Conservation (phyloP, 768 basidiomycete genomes). For the Boletus speciosus region DNA sequence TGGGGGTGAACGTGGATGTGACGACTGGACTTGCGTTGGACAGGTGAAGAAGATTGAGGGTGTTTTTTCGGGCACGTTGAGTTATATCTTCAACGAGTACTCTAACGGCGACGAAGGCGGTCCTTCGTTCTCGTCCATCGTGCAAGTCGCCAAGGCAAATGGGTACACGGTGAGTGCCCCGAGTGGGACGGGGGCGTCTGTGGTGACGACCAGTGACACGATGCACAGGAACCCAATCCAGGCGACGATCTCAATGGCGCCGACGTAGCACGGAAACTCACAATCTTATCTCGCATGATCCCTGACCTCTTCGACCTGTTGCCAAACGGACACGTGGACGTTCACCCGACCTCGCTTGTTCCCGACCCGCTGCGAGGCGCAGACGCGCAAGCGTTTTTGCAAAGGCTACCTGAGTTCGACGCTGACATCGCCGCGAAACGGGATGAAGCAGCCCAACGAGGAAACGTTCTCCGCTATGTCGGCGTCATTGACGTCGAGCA, state of each 20-base stretch:
- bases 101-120: slow-evolving; percentile 63
- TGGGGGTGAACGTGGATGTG: neutral
- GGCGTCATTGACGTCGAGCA: slow-evolving; percentile 85
- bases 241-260: slow-evolving; percentile 95
- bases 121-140: slow-evolving; percentile 84
- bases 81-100: slow-evolving; percentile 99
- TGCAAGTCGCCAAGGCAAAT: slow-evolving; percentile 81
- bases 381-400: slow-evolving; percentile 81
- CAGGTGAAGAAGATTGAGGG: slow-evolving; percentile 91
- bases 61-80: slow-evolving; percentile 96
- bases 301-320: slow-evolving; percentile 49
- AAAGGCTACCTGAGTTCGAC: slow-evolving; percentile 79
- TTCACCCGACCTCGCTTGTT: slow-evolving; percentile 82
- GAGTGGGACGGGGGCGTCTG: neutral
- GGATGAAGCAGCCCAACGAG: slow-evolving; percentile 71
- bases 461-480: slow-evolving; percentile 89
- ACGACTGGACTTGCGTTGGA: neutral
- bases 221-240: slow-evolving; percentile 87
- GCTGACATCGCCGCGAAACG: slow-evolving; percentile 71
- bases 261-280: slow-evolving; percentile 95
- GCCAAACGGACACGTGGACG: slow-evolving; percentile 74
- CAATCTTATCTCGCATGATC: slow-evolving; percentile 86
- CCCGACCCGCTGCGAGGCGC: slow-evolving; percentile 68
- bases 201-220: slow-evolving; percentile 24
- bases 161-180: slow-evolving; percentile 77